phyloP scores from a whole-genome alignment of 495 filamentous ascomycete genomes.

The Aeminium ludgeri region DNA sequence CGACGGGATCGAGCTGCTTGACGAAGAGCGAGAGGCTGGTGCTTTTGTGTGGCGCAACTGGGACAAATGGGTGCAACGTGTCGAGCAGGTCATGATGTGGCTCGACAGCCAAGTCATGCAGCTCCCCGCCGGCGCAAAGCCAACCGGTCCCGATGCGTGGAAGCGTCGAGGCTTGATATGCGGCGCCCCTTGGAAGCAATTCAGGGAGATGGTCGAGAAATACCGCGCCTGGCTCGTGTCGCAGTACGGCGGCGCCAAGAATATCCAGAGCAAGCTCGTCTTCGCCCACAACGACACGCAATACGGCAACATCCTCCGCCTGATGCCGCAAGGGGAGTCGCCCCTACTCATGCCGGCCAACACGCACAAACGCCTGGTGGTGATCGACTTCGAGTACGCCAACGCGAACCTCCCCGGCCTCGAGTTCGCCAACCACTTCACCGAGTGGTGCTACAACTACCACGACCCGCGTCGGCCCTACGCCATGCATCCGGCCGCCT shows the following conservation, averaged over 20 bases:
- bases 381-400: slow-evolving; percentile 98
- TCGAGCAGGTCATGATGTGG: slow-evolving; percentile 57
- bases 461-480: slow-evolving; percentile 49
- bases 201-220: slow-evolving; percentile 56
- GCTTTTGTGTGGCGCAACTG: slow-evolving; percentile 80
- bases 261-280: slow-evolving; percentile 57
- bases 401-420: slow-evolving; percentile 72
- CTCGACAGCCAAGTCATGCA: slow-evolving; percentile 52
- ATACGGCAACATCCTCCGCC: slow-evolving; percentile 93
- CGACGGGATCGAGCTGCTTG: slow-evolving; percentile 73
- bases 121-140: slow-evolving; percentile 17
- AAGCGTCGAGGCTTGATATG: slow-evolving; percentile 58
- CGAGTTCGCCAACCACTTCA: slow-evolving; percentile 97
- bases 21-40: slow-evolving; percentile 58
- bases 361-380: slow-evolving; percentile 83
- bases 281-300: slow-evolving; percentile 99
- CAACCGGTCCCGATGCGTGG: slow-evolving; percentile 34
- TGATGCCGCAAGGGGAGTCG: slow-evolving; percentile 66
- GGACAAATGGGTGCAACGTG: slow-evolving; percentile 83
- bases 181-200: slow-evolving; percentile 68
- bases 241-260: slow-evolving; percentile 48
- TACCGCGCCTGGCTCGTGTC: slow-evolving; percentile 60
- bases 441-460: slow-evolving; percentile 97
- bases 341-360: slow-evolving; percentile 78
- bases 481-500: slow-evolving; percentile 46